Percentiles rank a stretch among this genome's conserved stretches.
These are phyloP conservation scores for Neofusicoccum umdonicola DNA, from an alignment of 2,329 filamentous ascomycete genomes.

Conservation along the genomic window DNA sequence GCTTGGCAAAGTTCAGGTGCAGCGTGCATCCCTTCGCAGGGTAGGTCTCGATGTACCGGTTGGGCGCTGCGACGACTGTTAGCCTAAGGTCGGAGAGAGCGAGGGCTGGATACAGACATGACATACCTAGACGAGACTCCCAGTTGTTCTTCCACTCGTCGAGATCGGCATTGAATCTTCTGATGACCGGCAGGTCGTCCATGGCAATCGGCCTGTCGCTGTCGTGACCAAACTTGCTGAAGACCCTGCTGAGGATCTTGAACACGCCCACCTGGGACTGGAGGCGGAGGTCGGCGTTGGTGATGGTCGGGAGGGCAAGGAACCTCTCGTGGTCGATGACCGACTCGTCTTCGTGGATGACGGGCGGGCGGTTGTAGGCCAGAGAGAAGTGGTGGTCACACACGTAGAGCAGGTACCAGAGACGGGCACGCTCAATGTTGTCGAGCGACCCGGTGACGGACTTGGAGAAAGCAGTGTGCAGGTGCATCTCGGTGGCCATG, in stretches of 20 bases:
- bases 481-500: constrained; percentile 40
- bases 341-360: constrained; percentile 38
- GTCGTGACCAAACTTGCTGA: constrained; percentile 32
- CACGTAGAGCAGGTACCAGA: constrained; percentile 42
- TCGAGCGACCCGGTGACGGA: constrained; percentile 34
- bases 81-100: not conserved
- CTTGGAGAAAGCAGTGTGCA: constrained; percentile 39
- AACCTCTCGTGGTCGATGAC: constrained; percentile 38
- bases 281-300: constrained; percentile 30
- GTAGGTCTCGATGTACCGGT: constrained; percentile 29
- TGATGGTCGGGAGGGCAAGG: constrained; percentile 29
- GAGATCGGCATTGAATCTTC: constrained; percentile 43
- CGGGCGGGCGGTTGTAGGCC: constrained; percentile 41
- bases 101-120: not conserved
- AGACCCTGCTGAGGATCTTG: constrained; percentile 35
- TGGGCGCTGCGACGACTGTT: constrained; percentile 16
- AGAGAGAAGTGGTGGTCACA: constrained; percentile 43
- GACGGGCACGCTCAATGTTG: constrained; percentile 35
- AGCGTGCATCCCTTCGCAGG: constrained; percentile 26
- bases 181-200: constrained; percentile 37
- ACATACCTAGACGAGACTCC: constrained; percentile 31
- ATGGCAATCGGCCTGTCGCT: constrained; percentile 37
- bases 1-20: constrained; percentile 35
- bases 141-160: constrained; percentile 43
- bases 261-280: constrained; percentile 32